Conservation (phyloP, 805 yeast species). For the Vanderwaltozyma yarrowii region DNA sequence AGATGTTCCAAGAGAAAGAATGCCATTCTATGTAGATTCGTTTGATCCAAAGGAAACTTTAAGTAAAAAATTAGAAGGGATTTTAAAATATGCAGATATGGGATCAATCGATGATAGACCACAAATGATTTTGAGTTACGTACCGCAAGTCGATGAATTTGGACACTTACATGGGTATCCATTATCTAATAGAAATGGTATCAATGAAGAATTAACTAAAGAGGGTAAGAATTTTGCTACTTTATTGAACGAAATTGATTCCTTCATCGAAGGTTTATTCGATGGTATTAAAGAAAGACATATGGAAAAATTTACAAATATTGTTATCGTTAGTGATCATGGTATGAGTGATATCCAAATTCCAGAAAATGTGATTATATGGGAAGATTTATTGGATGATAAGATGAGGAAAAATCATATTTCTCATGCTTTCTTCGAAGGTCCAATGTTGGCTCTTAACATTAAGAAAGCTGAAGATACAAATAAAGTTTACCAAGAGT, state of each 20-base stretch:
- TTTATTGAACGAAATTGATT: slow-evolving; percentile 48
- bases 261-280: slow-evolving; percentile 42
- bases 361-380: slow-evolving; percentile 30
- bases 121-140: slow-evolving; percentile 64
- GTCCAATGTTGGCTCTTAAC: slow-evolving; percentile 10
- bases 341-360: slow-evolving; percentile 85
- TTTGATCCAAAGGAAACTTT: slow-evolving; percentile 53
- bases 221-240: slow-evolving; percentile 19
- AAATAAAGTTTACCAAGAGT: slow-evolving; percentile 36
- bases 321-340: slow-evolving; percentile 78
- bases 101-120: slow-evolving; percentile 46
- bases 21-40: slow-evolving; percentile 45
- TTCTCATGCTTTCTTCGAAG: slow-evolving; percentile 10
- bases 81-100: slow-evolving; percentile 58
- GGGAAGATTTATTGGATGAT: slow-evolving; percentile 62
- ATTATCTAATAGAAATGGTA: slow-evolving; percentile 35
- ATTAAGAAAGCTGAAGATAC: slow-evolving; percentile 5
- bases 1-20: slow-evolving; percentile 32
- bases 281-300: slow-evolving; percentile 44
- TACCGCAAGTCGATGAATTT: slow-evolving; percentile 70
- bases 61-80: slow-evolving; percentile 43
- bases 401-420: slow-evolving; percentile 9
- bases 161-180: slow-evolving; percentile 67
- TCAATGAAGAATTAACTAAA: slow-evolving; percentile 1
- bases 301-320: slow-evolving; percentile 54